These are phyloP conservation scores for Actinidia polygama DNA, from an alignment of 179 eudicot species.

Conservation along the genomic window DNA sequence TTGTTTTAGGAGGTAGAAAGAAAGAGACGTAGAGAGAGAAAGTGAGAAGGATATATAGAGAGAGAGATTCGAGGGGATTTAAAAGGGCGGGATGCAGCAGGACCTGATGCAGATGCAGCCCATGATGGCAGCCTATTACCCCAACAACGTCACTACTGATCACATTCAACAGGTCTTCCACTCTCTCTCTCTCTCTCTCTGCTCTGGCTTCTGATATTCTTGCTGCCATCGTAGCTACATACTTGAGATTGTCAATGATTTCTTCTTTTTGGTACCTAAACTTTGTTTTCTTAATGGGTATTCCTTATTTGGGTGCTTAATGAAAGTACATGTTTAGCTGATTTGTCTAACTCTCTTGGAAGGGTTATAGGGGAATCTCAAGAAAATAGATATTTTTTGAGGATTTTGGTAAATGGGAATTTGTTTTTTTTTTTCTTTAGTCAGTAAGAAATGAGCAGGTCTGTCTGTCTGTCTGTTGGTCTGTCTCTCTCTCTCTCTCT, in stretches of 20 bases:
- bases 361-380: not conserved
- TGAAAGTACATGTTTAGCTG: not conserved
- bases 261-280: no score
- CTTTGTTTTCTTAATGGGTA: not conserved
- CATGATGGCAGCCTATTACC: constrained; percentile 95
- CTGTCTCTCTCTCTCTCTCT: no score
- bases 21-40: not conserved
- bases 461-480: no score
- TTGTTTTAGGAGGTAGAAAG: not conserved
- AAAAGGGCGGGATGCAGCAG: constrained; percentile 73
- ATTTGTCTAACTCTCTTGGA: not conserved
- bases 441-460: no score
- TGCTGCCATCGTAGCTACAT: not conserved
- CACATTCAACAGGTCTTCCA: constrained; percentile 73
- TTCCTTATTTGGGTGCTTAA: not conserved
- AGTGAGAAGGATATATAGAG: not conserved
- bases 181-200: not conserved
- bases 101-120: constrained; percentile 99
- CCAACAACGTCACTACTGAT: constrained; percentile 96
- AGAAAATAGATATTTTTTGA: no score
- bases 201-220: not conserved
- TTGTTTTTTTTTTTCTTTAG: not conserved
- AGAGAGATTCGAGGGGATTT: not conserved
- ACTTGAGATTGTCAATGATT: no score
- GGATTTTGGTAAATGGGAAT: constrained; percentile 5